These are phyloP conservation scores for Dendrocalamus latiflorus DNA, from an alignment of 202 grass and related monocot genomes.

Conservation along the genomic window DNA sequence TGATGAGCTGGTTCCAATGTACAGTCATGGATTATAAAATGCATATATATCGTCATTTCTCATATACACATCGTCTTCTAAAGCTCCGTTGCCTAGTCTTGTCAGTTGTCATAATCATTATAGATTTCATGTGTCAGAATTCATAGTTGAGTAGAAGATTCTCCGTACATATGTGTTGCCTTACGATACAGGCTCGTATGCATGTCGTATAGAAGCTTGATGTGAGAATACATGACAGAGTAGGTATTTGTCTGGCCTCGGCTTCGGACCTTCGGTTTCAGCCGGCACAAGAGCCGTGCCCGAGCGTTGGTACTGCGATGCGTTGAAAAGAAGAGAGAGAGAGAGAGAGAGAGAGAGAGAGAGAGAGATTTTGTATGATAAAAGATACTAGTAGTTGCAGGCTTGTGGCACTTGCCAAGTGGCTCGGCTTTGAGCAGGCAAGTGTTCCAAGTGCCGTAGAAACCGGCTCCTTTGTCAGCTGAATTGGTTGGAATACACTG, in stretches of 20 bases:
- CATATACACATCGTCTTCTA: background rate
- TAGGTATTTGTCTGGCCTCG: background rate
- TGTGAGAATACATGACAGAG: background rate
- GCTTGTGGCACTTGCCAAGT: background rate
- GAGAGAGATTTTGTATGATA: no score
- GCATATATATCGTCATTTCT: background rate
- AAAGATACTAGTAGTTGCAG: background rate
- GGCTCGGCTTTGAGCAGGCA: background rate
- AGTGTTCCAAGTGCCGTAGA: background rate
- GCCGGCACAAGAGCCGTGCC: background rate
- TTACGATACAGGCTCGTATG: background rate
- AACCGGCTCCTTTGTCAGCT: background rate
- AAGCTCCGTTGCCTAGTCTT: background rate
- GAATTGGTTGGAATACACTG: conserved; percentile 25
- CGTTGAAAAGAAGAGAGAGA: no score
- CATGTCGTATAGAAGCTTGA: background rate
- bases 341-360: no score
- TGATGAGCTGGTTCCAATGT: background rate
- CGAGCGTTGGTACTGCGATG: no score
- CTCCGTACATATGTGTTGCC: background rate
- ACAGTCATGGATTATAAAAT: background rate
- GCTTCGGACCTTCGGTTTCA: background rate
- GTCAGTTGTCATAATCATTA: background rate
- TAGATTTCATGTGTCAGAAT: background rate
- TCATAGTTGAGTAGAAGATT: no score